Conservation (phyloP, 2,329 filamentous ascomycete genomes). For the Trichoderma simmonsii region DNA sequence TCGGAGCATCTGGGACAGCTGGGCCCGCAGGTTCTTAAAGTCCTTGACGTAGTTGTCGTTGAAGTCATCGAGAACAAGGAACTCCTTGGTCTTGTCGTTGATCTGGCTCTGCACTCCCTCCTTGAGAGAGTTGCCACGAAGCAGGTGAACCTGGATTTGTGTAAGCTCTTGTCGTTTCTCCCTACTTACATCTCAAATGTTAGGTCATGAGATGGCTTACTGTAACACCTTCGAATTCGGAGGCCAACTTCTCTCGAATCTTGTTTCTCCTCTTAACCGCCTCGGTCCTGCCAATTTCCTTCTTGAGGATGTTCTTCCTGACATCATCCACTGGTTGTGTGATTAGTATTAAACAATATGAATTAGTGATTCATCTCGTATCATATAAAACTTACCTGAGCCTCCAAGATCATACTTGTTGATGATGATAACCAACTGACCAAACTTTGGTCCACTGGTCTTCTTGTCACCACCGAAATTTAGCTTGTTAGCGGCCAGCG, state of each 20-base stretch:
- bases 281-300: conserved; percentile 13
- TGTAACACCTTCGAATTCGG: conserved; percentile 11
- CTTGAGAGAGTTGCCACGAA: conserved; percentile 14
- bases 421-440: conserved; percentile 10
- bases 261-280: conserved; percentile 14
- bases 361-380: neutral
- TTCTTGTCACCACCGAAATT: conserved; percentile 13
- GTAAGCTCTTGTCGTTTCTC: neutral
- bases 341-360: neutral
- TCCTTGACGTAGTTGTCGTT: conserved; percentile 14
- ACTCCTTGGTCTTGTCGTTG: conserved; percentile 11
- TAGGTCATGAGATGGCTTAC: neutral
- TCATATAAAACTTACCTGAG: neutral
- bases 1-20: conserved; percentile 6
- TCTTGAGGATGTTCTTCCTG: conserved; percentile 12
- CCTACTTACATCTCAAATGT: neutral
- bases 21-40: conserved; percentile 10
- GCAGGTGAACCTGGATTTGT: neutral
- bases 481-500: conserved; percentile 6
- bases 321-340: conserved; percentile 10
- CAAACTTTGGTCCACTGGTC: conserved; percentile 5
- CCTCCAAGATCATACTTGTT: conserved; percentile 17
- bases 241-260: conserved; percentile 14
- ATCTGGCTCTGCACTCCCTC: conserved; percentile 8
- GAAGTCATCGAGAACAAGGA: conserved; percentile 10